Evolutionary conservation across 1,284 basidiomycete genomes (phyloP), one percentile per base, ranked within the genome.

Genomic region (Tremellales sp.): DNA sequence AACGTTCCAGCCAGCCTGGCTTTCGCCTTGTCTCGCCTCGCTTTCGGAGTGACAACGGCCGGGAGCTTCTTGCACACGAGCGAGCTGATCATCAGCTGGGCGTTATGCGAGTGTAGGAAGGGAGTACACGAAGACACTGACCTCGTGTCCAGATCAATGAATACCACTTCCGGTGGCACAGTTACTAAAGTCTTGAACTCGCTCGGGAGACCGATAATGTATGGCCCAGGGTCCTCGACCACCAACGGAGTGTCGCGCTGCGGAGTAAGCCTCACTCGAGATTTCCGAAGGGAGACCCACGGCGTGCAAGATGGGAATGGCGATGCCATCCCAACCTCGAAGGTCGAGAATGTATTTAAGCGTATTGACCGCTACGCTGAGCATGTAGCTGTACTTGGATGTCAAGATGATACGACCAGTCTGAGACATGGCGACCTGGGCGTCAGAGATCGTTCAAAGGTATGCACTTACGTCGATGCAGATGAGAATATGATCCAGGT

Each of bases 91-190:
- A 49, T 59, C 19, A 61, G 46, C 27, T 33, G n/a, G n/a, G n/a
- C n/a, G n/a, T 31, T 8, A 31, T 15, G 15, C 15, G 29, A 31
- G 29, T 15, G 29, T 8, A 26, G 13, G 70, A 13, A 31, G 29
- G 29, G 15, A 8, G 29, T 31, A 15, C 29, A 31, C 15, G 29
- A 15, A 15, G 29, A 31, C 77, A 92, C 74, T 73, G 86, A 89
- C 77, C 97, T 94, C 70, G 90, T 89, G 72, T 97, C 94, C 58
- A 97, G 75, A 73, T 97, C 94, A 56, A 90, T 86, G 35, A 96
- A 77, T 69, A 89, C 91, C 27, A 96, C 86, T 72, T 94, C 91
- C 0, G 86, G 76, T 1, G 84, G 77, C 23, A 85, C 82, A 39
- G 84, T 79, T 48, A 87, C 78, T 58, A 86, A 82, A 70, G 89